phyloP scores from a whole-genome alignment of 768 basidiomycete genomes.

The Leccinum broughii region DNA sequence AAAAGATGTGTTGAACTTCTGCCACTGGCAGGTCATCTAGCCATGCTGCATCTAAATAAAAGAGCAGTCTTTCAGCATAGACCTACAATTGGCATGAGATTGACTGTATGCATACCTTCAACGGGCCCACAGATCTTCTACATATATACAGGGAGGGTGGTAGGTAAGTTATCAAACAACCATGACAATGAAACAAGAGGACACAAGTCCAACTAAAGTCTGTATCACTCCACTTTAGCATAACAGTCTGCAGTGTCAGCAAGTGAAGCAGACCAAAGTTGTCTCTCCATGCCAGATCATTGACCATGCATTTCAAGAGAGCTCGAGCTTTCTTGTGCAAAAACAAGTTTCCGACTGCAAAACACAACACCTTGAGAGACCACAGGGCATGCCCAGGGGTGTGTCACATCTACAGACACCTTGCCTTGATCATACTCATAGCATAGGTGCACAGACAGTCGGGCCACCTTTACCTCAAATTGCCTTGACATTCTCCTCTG shows the following conservation, averaged over 20 bases:
- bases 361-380: neutral
- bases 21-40: too few relatives aligned
- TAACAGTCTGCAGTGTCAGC: neutral
- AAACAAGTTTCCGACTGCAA: neutral
- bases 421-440: neutral
- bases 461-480: neutral
- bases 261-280: neutral
- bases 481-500: neutral
- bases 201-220: too few relatives aligned
- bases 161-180: too few relatives aligned
- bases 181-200: too few relatives aligned
- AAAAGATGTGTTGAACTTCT: too few relatives aligned
- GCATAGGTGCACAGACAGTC: neutral
- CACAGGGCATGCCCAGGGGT: neutral
- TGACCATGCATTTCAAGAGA: neutral
- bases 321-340: neutral
- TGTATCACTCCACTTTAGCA: neutral
- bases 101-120: too few relatives aligned
- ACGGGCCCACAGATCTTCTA: too few relatives aligned
- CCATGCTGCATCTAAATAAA: too few relatives aligned
- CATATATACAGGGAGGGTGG: too few relatives aligned
- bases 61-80: too few relatives aligned
- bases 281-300: neutral
- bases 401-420: neutral
- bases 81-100: too few relatives aligned